Conservation (phyloP, 2,329 filamentous ascomycete genomes). For the Hymenoscyphus infarciens region DNA sequence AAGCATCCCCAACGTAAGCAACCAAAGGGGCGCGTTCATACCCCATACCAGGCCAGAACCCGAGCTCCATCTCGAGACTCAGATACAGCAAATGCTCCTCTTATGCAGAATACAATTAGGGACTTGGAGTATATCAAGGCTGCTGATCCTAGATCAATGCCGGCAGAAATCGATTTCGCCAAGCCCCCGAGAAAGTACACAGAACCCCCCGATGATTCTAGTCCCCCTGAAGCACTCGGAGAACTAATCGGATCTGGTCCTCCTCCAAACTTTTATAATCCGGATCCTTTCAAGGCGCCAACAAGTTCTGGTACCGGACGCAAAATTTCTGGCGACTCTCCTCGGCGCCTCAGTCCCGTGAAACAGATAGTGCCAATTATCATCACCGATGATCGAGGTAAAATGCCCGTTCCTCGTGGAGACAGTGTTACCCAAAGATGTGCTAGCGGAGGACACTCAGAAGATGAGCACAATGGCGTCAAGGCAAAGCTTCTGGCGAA, state of each 20-base stretch:
- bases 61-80: conserved; percentile 15
- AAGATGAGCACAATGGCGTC: conserved; percentile 22
- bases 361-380: conserved; percentile 5
- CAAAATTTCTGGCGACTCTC: conserved; percentile 19
- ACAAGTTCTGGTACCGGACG: conserved; percentile 5
- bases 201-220: conserved; percentile 2
- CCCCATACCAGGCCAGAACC: conserved; percentile 20
- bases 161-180: conserved; percentile 16
- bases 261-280: conserved; percentile 12
- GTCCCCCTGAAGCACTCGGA: conserved; percentile 10
- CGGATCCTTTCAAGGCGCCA: conserved; percentile 10
- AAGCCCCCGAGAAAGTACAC: conserved; percentile 3
- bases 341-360: conserved; percentile 18
- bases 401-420: conserved; percentile 19
- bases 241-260: conserved; percentile 1
- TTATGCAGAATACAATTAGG: conserved; percentile 10
- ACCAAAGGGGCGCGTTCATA: conserved; percentile 18
- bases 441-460: conserved; percentile 18
- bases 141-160: conserved; percentile 22
- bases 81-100: background rate
- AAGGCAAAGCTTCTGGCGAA: conserved; percentile 20
- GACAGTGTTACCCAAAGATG: conserved; percentile 15
- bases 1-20: background rate
- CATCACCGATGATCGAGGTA: conserved; percentile 2
- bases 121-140: conserved; percentile 13